Evolutionary conservation across 2,329 filamentous ascomycete species (phyloP).

Genomic region (Teratosphaeria viscida): DNA sequence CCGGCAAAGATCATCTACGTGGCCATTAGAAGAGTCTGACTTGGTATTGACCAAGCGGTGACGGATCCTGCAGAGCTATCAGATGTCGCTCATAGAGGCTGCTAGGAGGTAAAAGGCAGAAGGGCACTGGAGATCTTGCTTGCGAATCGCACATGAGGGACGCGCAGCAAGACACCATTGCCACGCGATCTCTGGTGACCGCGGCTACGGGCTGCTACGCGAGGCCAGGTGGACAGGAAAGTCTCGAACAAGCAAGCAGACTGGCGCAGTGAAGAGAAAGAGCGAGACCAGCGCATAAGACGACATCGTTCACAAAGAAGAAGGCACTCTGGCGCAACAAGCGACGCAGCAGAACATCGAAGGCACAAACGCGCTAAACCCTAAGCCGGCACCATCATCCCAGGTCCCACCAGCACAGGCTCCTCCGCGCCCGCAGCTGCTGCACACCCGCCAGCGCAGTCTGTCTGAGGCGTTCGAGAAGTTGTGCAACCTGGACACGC

Average conservation of each 20-base stretch:
- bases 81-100: not conserved
- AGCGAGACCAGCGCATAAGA: not conserved
- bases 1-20: not conserved
- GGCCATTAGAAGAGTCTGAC: not conserved
- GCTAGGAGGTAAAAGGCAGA: not conserved
- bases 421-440: not conserved
- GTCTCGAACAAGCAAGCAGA: not conserved
- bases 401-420: not conserved
- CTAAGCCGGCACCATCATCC: not conserved
- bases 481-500: slow-evolving; percentile 16
- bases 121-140: not conserved
- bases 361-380: not conserved
- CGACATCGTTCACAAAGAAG: not conserved
- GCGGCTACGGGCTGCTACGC: not conserved
- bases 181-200: not conserved
- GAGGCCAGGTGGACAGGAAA: not conserved
- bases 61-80: not conserved
- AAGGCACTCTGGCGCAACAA: not conserved
- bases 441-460: not conserved
- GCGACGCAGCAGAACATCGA: not conserved
- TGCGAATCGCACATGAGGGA: not conserved
- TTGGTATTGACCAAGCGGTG: not conserved
- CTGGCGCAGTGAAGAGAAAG: not conserved
- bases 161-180: not conserved
- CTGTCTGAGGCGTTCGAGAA: slow-evolving; percentile 16